Percentiles rank a stretch among this genome's conserved stretches.
phyloP scores from a whole-genome alignment of 768 basidiomycete species.

The Kwoniella dendrophila region DNA sequence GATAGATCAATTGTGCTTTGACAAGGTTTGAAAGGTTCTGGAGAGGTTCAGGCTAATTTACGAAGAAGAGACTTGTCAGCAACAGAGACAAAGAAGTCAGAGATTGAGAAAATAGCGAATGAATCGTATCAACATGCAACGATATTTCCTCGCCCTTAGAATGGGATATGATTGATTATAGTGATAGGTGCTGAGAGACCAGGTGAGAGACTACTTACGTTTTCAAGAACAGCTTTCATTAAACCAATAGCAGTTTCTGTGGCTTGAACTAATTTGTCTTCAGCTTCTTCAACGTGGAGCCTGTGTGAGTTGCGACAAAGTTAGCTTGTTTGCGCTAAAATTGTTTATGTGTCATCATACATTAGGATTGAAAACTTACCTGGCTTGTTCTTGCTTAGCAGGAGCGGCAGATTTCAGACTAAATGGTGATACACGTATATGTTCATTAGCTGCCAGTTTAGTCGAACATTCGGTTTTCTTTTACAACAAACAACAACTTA shows the following conservation, averaged over 20 bases:
- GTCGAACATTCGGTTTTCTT: not conserved
- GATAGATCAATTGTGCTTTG: constrained; percentile 71
- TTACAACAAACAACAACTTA: constrained; percentile 26
- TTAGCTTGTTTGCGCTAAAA: not conserved
- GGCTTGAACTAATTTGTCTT: constrained; percentile 93
- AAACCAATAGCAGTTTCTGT: constrained; percentile 95
- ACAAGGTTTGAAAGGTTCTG: constrained; percentile 89
- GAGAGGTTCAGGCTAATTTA: constrained; percentile 83
- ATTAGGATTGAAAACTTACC: too few relatives aligned
- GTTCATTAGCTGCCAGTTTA: not conserved
- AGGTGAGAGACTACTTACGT: too few relatives aligned
- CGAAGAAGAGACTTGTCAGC: too few relatives aligned
- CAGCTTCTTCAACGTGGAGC: constrained; percentile 66
- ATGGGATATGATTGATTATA: not conserved
- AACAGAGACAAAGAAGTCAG: too few relatives aligned
- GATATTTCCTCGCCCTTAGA: too few relatives aligned
- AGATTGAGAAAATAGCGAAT: too few relatives aligned
- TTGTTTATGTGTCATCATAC: too few relatives aligned
- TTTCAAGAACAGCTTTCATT: constrained; percentile 98
- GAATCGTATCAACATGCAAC: too few relatives aligned
- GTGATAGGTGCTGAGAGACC: not conserved
- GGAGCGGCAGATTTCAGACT: constrained; percentile 79
- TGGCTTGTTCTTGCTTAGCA: constrained; percentile 83
- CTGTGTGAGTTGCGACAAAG: constrained; percentile 22
- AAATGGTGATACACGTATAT: not conserved